Conservation (phyloP, 495 filamentous ascomycete species). For the Tetracladium setigerum region DNA sequence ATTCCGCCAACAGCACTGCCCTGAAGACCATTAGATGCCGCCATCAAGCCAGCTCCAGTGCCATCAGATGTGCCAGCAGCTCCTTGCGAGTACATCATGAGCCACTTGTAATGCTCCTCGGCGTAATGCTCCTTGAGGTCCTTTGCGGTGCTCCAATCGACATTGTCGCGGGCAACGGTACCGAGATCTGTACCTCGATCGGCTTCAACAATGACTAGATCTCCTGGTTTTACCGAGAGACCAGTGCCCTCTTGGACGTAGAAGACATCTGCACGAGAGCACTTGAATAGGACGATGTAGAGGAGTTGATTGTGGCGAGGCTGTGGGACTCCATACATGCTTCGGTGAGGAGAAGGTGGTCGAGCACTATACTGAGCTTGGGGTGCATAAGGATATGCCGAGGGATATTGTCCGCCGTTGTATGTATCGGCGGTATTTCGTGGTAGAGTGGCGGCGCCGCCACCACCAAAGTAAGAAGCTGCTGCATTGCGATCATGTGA, state of each 20-base stretch:
- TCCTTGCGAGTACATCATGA: conserved; percentile 93
- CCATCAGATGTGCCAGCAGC: conserved; percentile 52
- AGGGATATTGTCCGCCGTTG: conserved; percentile 3
- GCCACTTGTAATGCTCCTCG: conserved; percentile 90
- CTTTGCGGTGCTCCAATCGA: conserved; percentile 77
- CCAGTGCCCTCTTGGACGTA: conserved; percentile 95
- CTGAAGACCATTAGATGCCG: conserved; percentile 49
- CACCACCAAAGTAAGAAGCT: conserved; percentile 40
- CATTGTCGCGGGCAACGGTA: conserved; percentile 78
- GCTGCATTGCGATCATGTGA: conserved; percentile 24
- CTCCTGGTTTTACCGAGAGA: conserved; percentile 78
- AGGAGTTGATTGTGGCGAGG: conserved; percentile 74
- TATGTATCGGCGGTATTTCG: conserved; percentile 13
- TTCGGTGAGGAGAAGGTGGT: conserved; percentile 46
- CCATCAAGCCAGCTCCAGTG: conserved; percentile 45
- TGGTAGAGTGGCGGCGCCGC: conserved; percentile 16
- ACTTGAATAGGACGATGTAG: conserved; percentile 94
- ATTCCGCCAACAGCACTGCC: conserved; percentile 67
- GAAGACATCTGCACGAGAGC: conserved; percentile 87
- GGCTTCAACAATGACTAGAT: conserved; percentile 94
- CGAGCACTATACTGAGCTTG: conserved; percentile 48
- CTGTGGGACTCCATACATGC: conserved; percentile 55
- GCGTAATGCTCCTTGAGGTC: conserved; percentile 81
- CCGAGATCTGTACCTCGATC: conserved; percentile 94
- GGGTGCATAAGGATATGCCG: conserved; percentile 31